A percentile compares a stretch with the other conserved stretches of the same genome.
Evolutionary conservation across 768 basidiomycete genomes (phyloP).

Genomic region (Kwoniella sp.): DNA sequence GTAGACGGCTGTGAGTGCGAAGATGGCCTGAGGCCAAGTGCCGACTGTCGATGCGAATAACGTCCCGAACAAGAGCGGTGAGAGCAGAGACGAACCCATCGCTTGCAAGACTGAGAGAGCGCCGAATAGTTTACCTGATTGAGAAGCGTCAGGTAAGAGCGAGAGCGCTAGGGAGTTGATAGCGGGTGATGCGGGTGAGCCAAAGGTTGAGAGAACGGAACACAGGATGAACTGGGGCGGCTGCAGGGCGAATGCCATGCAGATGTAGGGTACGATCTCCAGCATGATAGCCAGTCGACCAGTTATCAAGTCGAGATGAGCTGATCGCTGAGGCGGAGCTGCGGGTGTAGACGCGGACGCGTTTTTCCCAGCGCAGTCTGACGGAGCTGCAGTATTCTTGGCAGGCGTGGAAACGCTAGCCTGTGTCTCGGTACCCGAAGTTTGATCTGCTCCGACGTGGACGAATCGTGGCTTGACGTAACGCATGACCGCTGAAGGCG

Average conservation of each 20-base stretch:
- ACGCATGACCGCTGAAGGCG: conserved; percentile 43
- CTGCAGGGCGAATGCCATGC: conserved; percentile 62
- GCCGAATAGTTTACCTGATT: conserved; percentile 77
- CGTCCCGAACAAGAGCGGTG: conserved; percentile 72
- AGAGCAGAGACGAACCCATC: conserved; percentile 67
- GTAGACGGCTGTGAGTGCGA: conserved; percentile 62
- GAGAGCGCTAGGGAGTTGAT: conserved; percentile 72
- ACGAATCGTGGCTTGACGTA: conserved; percentile 49
- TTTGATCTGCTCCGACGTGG: background rate
- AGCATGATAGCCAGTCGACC: conserved; percentile 67
- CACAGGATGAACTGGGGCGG: conserved; percentile 63
- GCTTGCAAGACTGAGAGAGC: conserved; percentile 75
- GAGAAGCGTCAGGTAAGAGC: conserved; percentile 59
- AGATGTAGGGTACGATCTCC: conserved; percentile 62
- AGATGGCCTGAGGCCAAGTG: conserved; percentile 69
- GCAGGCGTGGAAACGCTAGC: background rate
- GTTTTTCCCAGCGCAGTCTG: conserved; percentile 46
- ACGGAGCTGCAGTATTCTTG: background rate
- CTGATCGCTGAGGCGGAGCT: conserved; percentile 53
- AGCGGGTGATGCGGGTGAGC: conserved; percentile 68
- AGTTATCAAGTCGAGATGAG: conserved; percentile 69
- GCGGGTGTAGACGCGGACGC: conserved; percentile 75
- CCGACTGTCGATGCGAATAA: conserved; percentile 73
- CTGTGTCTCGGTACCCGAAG: background rate
- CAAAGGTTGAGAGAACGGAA: conserved; percentile 64